These are phyloP conservation scores for Phytophthora sp. DNA, from an alignment of 352 stramenopile genomes.

Conservation along the genomic window DNA sequence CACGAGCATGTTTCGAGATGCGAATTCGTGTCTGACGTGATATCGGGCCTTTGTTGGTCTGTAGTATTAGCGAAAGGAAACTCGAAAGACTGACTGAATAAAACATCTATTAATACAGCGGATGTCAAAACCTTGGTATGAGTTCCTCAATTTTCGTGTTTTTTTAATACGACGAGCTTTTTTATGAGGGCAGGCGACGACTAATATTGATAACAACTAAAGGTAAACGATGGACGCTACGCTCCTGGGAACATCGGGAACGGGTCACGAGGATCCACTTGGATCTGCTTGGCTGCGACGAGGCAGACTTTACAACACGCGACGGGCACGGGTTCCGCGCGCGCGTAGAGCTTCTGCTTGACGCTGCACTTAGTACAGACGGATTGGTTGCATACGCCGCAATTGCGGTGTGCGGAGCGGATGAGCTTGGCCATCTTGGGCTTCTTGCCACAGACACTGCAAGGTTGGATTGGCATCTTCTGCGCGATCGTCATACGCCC, in stretches of 20 bases:
- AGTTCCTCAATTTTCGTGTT: too few relatives aligned
- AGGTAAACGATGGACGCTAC: slow-evolving; percentile 1
- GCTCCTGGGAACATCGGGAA: slow-evolving; percentile 52
- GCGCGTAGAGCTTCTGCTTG: slow-evolving; percentile 52
- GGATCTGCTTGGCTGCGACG: slow-evolving; percentile 43
- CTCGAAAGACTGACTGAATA: too few relatives aligned
- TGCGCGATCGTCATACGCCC: slow-evolving; percentile 13
- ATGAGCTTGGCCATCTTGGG: slow-evolving; percentile 40
- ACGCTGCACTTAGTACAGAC: slow-evolving; percentile 63
- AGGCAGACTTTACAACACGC: slow-evolving; percentile 62
- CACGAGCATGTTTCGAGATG: slow-evolving; percentile 4
- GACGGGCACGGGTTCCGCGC: slow-evolving; percentile 45
- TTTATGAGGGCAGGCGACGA: slow-evolving; percentile 1
- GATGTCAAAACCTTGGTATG: too few relatives aligned
- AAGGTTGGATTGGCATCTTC: slow-evolving; percentile 28
- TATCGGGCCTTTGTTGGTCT: too few relatives aligned
- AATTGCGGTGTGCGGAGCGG: slow-evolving; percentile 39
- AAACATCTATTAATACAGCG: too few relatives aligned
- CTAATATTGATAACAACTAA: slow-evolving; percentile 27
- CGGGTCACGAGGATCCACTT: slow-evolving; percentile 55
- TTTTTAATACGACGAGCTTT: too few relatives aligned
- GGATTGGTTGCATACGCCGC: slow-evolving; percentile 46
- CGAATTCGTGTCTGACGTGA: too few relatives aligned
- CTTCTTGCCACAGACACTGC: slow-evolving; percentile 38
- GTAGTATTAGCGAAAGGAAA: too few relatives aligned